Evolutionary conservation across 2,329 filamentous ascomycete species (phyloP), one percentile per base, ranked within the genome.

Genomic region (Colletotrichum spinosum): DNA sequence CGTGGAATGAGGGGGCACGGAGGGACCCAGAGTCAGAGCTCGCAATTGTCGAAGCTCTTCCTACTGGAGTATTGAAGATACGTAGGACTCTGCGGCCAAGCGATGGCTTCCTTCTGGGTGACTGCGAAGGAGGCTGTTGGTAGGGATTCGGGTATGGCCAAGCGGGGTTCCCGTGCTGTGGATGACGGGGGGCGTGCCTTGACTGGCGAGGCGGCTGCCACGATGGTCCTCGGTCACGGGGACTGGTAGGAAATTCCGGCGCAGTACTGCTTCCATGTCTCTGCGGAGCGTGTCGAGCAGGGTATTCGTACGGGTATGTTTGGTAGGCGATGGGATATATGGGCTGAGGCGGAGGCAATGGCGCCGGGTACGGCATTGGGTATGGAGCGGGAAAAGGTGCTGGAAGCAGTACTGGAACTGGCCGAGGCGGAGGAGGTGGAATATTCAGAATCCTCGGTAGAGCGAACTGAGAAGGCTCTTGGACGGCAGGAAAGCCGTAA

Each of bases 21-120:
- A 34, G 15, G 34, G 50, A 67, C 8, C 39, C 50, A 34, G 49
- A 55, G 37, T 58, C 51, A 3, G 68, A 70, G 44, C 70, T 76
- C 35, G 69, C 69, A 53, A 80, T 74, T 1, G 78, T 80, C 0
- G 76, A 79, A 7, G 75, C 77, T 60, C 70, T 74, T 6, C 78
- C 78, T 1, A 70, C 15, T 2, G 76, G 76, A 12, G 77, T 54
- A 5, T 68, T 70, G 37, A 79, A 69, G 1, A 69, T 67, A 10
- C 69, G 70, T 53, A 67, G 53, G 1, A 79, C 9, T 12, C 72
- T 65, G 34, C 50, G 54, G 8, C 54, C 51, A 6, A 67, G 51
- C 42, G 64, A 65, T 1, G 39, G 38, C 2, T 37, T 44, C 57
- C 58, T 49, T 33, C 33, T 37, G 8, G 58, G 42, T 8, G 46